Base-by-base conservation (phyloP, 345 rosid species). In the Ceriops decandra region DNA sequence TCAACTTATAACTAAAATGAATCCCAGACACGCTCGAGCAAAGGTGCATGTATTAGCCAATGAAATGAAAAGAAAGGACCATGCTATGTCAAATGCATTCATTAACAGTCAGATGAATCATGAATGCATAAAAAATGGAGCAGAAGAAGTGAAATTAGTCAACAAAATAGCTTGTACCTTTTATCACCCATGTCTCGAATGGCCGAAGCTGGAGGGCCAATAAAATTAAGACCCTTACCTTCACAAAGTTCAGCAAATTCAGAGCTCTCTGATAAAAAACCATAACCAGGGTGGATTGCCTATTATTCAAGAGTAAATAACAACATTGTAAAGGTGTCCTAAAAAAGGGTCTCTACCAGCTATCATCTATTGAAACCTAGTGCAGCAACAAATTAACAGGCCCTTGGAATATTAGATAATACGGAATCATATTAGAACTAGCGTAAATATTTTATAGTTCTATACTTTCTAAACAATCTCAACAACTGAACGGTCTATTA, bases 171-270 rank as follows among this genome's bases (percentile, higher is more conserved):
- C 10, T 2, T 32, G 47, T 72, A 90, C 98, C 98, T 93, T 83
- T 93, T 93, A 70, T 93, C 98, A 61, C 97, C 98, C 98, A 93
- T 91, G 68, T 93, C 95, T 71, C 88, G 77, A 22, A 91, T 93
- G n/a, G 98, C 98, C 71, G 95, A 89, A 6, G 87, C 85, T 28
- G 96, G 97, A 66, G 97, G 97, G 27, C 98, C 98, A 77, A 91
- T 79, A 75, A 91, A 91, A n/a, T 79, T 72, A 66, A 93, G 78
- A 54, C 90, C 92, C 60, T 85, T 85, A 51, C 89, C 92, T 78
- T 85, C 91, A 76, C 96, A 90, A 51, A 91, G 95, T 67, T 82
- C 81, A 51, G 97, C 92, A 75, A 93, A 93, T 24, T 86, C 86
- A 4, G 92, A 80, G 76, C 95, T 88, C 80, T 93, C 97, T 7